Conservation (phyloP, 768 basidiomycete species). For the Nevesoporus exiguus region DNA sequence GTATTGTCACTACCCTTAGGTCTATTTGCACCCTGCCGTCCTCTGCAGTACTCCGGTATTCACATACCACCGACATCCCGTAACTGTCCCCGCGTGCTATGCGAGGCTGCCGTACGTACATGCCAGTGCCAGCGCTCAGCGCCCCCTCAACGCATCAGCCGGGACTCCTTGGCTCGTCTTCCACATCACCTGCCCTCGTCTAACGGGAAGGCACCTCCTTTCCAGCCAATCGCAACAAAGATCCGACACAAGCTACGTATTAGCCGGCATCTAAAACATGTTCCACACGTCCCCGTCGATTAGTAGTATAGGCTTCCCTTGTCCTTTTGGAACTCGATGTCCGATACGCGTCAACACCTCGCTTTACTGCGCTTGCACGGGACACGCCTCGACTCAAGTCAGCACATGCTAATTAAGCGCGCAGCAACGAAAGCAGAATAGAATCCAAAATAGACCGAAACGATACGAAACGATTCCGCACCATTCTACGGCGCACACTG, state of each 20-base stretch:
- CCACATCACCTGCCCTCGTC: not conserved
- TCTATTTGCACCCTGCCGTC: not conserved
- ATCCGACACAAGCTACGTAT: not conserved
- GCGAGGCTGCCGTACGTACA: not conserved
- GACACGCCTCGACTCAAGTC: not conserved
- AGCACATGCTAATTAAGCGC: not conserved
- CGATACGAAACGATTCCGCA: not conserved
- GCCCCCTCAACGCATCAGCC: conserved; percentile 7
- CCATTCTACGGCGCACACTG: not conserved
- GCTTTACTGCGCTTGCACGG: not conserved
- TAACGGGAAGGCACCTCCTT: not conserved
- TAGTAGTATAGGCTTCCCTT: not conserved
- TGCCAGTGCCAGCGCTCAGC: conserved; percentile 2
- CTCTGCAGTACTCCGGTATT: not conserved
- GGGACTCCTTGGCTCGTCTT: not conserved
- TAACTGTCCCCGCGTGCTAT: not conserved
- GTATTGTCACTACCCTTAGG: not conserved
- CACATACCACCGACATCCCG: not conserved
- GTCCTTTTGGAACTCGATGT: conserved; percentile 2
- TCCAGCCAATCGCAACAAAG: not conserved
- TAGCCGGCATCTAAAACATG: not conserved
- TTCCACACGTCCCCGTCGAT: not conserved
- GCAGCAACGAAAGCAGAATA: not conserved
- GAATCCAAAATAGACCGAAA: not conserved
- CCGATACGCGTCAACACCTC: not conserved